Conservation (phyloP, 768 basidiomycete genomes). For the Epithele typhae region DNA sequence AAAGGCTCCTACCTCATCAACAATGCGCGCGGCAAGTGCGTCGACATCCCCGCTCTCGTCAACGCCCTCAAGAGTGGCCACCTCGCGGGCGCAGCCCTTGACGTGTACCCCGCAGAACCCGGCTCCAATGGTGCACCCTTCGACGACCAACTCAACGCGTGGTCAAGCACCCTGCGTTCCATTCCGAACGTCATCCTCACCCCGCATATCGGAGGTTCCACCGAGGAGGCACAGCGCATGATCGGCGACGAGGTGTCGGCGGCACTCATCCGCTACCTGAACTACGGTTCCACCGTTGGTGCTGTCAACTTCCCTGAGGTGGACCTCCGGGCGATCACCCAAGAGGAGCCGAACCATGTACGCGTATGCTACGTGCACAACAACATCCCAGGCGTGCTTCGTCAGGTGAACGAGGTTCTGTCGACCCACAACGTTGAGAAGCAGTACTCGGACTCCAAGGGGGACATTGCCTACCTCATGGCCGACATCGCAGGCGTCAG, state of each 20-base stretch:
- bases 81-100: slow-evolving; percentile 86
- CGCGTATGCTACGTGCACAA: slow-evolving; percentile 94
- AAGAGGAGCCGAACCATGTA: slow-evolving; percentile 74
- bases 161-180: slow-evolving; percentile 69
- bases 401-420: slow-evolving; percentile 89
- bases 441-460: slow-evolving; percentile 97
- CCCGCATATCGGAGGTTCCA: slow-evolving; percentile 98
- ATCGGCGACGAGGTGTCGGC: slow-evolving; percentile 93
- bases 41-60: slow-evolving; percentile 91
- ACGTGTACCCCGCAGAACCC: slow-evolving; percentile 94
- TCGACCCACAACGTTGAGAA: slow-evolving; percentile 98
- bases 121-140: slow-evolving; percentile 88
- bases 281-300: slow-evolving; percentile 85
- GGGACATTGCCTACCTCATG: slow-evolving; percentile 91
- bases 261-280: slow-evolving; percentile 84
- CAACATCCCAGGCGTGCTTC: slow-evolving; percentile 94
- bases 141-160: slow-evolving; percentile 83
- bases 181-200: slow-evolving; percentile 94
- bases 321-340: slow-evolving; percentile 86
- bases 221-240: slow-evolving; percentile 96
- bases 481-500: slow-evolving; percentile 95
- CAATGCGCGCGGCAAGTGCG: slow-evolving; percentile 93
- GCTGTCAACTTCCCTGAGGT: slow-evolving; percentile 99
- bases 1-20: slow-evolving; percentile 94
- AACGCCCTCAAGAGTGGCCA: slow-evolving; percentile 78